Percentiles rank a stretch among this genome's conserved stretches.
Conservation (phyloP, 2,329 filamentous ascomycete genomes). For the Ophiostoma triangulosporum region DNA sequence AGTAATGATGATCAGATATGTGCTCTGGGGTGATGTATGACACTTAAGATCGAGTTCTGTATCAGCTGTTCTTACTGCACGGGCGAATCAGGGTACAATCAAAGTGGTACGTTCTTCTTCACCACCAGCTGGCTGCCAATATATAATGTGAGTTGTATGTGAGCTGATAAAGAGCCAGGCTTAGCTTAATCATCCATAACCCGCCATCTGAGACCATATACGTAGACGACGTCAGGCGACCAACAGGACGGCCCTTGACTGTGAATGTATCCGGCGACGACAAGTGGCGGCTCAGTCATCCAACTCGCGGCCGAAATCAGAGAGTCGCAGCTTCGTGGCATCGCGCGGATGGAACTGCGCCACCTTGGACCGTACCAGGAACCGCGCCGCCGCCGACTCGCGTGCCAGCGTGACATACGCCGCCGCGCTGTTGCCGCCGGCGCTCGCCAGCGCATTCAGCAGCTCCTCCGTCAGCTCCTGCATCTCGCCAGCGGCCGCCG, state of each 20-base stretch:
- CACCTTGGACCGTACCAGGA: slow-evolving; percentile 50
- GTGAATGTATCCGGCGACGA: background rate
- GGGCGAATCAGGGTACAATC: no score
- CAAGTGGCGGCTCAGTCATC: slow-evolving; percentile 29
- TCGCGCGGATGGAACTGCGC: slow-evolving; percentile 54
- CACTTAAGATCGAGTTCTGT: no score
- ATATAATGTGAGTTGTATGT: no score
- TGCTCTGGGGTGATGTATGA: no score
- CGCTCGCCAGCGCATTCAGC: slow-evolving; percentile 42
- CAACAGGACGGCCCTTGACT: background rate
- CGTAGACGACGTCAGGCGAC: no score
- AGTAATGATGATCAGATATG: no score
- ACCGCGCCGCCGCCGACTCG: slow-evolving; percentile 50
- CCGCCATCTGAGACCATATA: no score
- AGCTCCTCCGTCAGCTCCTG: slow-evolving; percentile 45
- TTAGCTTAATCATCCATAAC: background rate
- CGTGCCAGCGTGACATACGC: slow-evolving; percentile 44
- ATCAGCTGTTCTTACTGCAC: no score
- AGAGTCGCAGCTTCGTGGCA: slow-evolving; percentile 41
- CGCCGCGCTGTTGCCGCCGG: slow-evolving; percentile 38
- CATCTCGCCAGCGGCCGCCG: slow-evolving; percentile 43
- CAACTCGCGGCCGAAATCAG: slow-evolving; percentile 52
- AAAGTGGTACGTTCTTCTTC: background rate
- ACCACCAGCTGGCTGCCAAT: no score
- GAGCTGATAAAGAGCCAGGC: no score